These are phyloP conservation scores for Thelephora ganbajun DNA, from an alignment of 768 basidiomycete species.

Conservation along the genomic window DNA sequence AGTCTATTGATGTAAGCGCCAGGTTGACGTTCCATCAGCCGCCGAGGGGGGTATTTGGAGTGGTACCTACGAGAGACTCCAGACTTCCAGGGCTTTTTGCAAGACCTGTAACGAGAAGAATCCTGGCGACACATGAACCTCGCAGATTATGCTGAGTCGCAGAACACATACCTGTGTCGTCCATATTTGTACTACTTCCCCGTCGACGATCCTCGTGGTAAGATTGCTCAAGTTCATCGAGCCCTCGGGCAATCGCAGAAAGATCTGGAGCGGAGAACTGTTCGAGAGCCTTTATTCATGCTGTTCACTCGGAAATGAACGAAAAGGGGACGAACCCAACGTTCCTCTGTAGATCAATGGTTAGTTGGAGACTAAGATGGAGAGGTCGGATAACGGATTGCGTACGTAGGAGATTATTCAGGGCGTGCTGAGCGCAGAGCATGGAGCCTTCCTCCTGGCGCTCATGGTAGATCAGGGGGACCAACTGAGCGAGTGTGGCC, in stretches of 20 bases:
- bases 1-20: slow-evolving; percentile 32
- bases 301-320: not conserved
- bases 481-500: slow-evolving; percentile 43
- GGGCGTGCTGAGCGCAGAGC: slow-evolving; percentile 79
- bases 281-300: slow-evolving; percentile 5
- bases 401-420: slow-evolving; percentile 71
- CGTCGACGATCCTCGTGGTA: slow-evolving; percentile 35
- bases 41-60: not conserved
- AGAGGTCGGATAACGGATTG: slow-evolving; percentile 8
- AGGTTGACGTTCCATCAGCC: not conserved
- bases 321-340: slow-evolving; percentile 27
- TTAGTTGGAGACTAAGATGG: not conserved
- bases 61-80: slow-evolving; percentile 56
- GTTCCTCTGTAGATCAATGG: slow-evolving; percentile 23
- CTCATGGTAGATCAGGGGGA: slow-evolving; percentile 61
- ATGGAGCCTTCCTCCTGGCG: slow-evolving; percentile 65
- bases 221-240: slow-evolving; percentile 53
- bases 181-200: slow-evolving; percentile 64
- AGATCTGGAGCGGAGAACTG: slow-evolving; percentile 76
- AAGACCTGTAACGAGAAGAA: slow-evolving; percentile 90
- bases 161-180: slow-evolving; percentile 57
- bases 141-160: not conserved
- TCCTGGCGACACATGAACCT: slow-evolving; percentile 26
- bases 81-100: slow-evolving; percentile 72
- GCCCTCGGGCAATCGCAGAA: slow-evolving; percentile 50